Conservation (phyloP, 495 filamentous ascomycete species). For the Penicillium flavigenum region DNA sequence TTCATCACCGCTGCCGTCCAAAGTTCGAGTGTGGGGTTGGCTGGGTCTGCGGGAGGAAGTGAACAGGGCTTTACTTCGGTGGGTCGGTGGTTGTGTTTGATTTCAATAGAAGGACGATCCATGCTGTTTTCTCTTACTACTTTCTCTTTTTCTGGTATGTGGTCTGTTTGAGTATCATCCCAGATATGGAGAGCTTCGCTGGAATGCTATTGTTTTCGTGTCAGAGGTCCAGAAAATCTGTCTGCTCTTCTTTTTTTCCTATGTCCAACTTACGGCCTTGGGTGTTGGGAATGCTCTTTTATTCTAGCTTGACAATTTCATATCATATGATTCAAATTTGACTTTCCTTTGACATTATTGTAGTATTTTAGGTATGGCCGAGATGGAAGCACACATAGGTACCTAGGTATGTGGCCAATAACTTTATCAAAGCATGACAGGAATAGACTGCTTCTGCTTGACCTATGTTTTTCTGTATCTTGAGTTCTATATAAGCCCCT, state of each 20-base stretch:
- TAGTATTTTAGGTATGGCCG: background rate
- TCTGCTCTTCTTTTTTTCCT: background rate
- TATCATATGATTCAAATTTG: background rate
- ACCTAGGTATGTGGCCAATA: background rate
- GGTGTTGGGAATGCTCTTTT: background rate
- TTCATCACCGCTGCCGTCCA: constrained; percentile 8
- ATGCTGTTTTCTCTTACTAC: background rate
- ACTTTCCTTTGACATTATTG: background rate
- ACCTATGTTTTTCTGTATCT: too few relatives aligned
- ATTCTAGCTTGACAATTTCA: background rate
- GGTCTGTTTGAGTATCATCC: background rate
- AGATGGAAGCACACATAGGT: background rate
- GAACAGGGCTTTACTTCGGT: background rate
- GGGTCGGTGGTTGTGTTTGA: background rate
- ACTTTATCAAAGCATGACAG: background rate
- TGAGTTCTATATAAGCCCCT: too few relatives aligned
- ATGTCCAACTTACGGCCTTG: background rate
- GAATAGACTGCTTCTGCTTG: background rate
- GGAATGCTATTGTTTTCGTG: background rate
- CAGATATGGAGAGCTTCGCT: background rate
- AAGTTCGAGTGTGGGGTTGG: constrained; percentile 4
- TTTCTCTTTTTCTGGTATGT: background rate
- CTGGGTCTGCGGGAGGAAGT: constrained; percentile 10
- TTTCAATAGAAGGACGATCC: background rate
- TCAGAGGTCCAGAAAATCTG: background rate